Base-by-base conservation (phyloP, 1,139 yeast species). In the Yamadazyma mexicana region DNA sequence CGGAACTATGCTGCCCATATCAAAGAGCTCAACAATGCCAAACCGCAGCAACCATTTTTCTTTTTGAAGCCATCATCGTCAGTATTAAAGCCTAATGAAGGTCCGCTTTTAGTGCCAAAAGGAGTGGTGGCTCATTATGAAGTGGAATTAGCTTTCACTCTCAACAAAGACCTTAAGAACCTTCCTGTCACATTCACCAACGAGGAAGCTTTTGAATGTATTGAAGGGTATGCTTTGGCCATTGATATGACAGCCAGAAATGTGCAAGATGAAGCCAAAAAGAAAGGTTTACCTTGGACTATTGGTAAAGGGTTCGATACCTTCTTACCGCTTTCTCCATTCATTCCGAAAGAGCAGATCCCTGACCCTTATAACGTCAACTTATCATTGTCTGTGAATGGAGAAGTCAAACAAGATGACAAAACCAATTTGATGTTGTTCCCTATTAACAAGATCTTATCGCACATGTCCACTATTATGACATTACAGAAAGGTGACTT, bases 251-350 rank as follows among this genome's bases (percentile, higher is more conserved):
- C 98, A 7, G 98, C 96, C 0, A 77, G 98, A 60, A 89, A 91
- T 56, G 95, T 92, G 25, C 99, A 92, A 64, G 91, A 86, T 55
- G 96, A 84, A 56, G 97, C 97, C 37, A 94, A 92, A 64, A 78
- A 76, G 66, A 88, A 88, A 61, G 98, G 98, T 1, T 73, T 92
- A 42, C 98, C 98, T 11, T 92, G 99, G 99, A 68, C 94, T 4
- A 87, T 91, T 51, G 96, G 94, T 29, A 94, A 92, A 61, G 98
- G 98, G 0, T 92, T 89, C 59, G 98, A 92, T 58, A 92, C 98
- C 0, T 92, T 92, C 61, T 72, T 87, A 58, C 98, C 98, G 1
- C 64, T 92, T 17, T 83, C 95, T 7, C 63, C 69, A 20, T 79
- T 81, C 50, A 83, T 92, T 42, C 77, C 91, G 10, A 85, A 85